Conservation (phyloP, 352 stramenopile genomes). For the Phytopythium helicoides region DNA sequence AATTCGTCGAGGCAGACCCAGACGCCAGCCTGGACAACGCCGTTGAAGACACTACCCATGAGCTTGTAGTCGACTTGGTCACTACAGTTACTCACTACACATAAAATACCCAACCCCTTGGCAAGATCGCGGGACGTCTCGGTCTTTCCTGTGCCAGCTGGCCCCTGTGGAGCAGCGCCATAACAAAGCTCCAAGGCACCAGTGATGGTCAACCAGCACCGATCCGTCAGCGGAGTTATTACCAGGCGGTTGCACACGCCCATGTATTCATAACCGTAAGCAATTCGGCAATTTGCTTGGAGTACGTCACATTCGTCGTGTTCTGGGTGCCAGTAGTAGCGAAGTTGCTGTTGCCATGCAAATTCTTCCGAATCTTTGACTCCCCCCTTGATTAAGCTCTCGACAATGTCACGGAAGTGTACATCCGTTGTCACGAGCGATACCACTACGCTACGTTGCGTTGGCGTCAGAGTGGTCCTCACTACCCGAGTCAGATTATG, state of each 20-base stretch:
- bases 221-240: slow-evolving; percentile 93
- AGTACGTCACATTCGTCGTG: slow-evolving; percentile 55
- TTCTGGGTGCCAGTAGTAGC: slow-evolving; percentile 72
- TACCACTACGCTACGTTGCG: slow-evolving; percentile 58
- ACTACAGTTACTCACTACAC: slow-evolving; percentile 96
- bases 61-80: slow-evolving; percentile 94
- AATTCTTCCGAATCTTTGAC: slow-evolving; percentile 62
- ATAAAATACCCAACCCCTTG: slow-evolving; percentile 88
- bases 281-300: slow-evolving; percentile 65
- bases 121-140: slow-evolving; percentile 95
- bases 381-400: slow-evolving; percentile 46
- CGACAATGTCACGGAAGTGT: slow-evolving; percentile 76
- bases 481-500: slow-evolving; percentile 67
- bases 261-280: slow-evolving; percentile 93
- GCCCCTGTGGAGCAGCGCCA: slow-evolving; percentile 85
- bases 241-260: slow-evolving; percentile 88
- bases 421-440: slow-evolving; percentile 78
- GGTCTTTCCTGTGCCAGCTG: slow-evolving; percentile 91
- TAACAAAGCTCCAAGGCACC: slow-evolving; percentile 86
- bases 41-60: slow-evolving; percentile 87
- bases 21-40: slow-evolving; percentile 66
- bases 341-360: slow-evolving; percentile 72
- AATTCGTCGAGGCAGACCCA: slow-evolving; percentile 91
- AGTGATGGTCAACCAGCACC: slow-evolving; percentile 94
- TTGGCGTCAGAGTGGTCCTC: slow-evolving; percentile 45